Conservation (phyloP, 495 filamentous ascomycete species). For the Xylaria telfairii region DNA sequence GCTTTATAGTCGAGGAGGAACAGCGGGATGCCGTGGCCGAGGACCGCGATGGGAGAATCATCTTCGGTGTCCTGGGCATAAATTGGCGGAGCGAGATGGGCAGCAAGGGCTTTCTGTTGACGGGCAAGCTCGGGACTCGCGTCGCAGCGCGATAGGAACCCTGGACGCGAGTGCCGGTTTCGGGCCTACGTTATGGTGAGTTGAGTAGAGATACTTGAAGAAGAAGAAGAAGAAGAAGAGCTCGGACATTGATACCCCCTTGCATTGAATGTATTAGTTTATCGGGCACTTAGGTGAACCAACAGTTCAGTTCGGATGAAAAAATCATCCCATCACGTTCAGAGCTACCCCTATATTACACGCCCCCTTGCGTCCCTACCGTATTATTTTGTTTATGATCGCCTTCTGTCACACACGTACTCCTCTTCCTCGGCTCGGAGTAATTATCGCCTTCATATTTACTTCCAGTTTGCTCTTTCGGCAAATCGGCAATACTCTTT, state of each 20-base stretch:
- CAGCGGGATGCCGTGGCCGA: constrained; percentile 45
- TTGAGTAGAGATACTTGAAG: background rate
- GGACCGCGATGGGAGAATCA: constrained; percentile 64
- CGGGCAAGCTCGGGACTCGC: constrained; percentile 75
- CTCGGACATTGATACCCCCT: constrained; percentile 9
- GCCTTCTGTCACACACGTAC: background rate
- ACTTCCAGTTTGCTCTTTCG: background rate
- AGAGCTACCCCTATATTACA: background rate
- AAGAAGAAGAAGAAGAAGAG: too few species aligned
- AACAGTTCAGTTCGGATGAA: too few species aligned
- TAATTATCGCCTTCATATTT: background rate
- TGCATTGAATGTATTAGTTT: background rate
- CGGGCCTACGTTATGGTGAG: background rate
- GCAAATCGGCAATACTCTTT: too few species aligned
- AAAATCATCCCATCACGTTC: background rate
- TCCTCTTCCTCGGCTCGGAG: background rate
- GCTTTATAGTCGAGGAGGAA: constrained; percentile 81
- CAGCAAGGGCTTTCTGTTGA: constrained; percentile 83
- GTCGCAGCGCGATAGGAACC: constrained; percentile 23
- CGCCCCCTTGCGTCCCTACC: background rate
- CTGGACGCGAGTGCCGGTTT: constrained; percentile 5
- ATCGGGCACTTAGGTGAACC: background rate
- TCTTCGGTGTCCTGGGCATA: constrained; percentile 82
- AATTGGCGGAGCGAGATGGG: constrained; percentile 92
- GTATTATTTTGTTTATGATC: background rate